phyloP scores from a whole-genome alignment of 768 basidiomycete genomes.

The Russula compacta region DNA sequence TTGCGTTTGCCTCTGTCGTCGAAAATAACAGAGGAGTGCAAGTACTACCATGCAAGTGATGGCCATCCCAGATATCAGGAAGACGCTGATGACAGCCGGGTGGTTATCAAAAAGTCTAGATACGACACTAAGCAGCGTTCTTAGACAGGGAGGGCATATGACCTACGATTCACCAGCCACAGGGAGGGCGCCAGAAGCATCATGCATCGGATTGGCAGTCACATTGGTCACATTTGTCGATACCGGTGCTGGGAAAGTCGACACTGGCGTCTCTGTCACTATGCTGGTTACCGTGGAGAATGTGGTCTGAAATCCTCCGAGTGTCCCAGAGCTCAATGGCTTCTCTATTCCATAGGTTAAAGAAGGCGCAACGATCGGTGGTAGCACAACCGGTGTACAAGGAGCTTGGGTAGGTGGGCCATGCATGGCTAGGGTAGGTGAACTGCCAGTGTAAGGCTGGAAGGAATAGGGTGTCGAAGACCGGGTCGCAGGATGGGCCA shows the following conservation, averaged over 20 bases:
- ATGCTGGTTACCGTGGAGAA: slow-evolving; percentile 29
- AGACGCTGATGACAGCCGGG: slow-evolving; percentile 65
- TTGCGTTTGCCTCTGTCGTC: slow-evolving; percentile 29
- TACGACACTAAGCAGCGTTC: neutral
- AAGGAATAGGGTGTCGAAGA: neutral
- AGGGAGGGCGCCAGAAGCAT: neutral
- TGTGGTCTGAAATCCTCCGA: slow-evolving; percentile 14
- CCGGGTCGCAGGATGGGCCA: neutral
- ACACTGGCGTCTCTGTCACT: slow-evolving; percentile 8
- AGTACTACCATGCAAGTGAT: slow-evolving; percentile 38
- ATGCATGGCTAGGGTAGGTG: neutral
- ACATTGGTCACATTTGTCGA: slow-evolving; percentile 35
- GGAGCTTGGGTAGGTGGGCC: neutral
- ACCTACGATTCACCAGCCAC: slow-evolving; percentile 10
- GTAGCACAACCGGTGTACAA: neutral
- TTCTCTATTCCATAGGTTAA: neutral
- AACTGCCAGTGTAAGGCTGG: neutral
- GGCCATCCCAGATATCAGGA: slow-evolving; percentile 55
- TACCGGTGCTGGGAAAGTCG: too few relatives aligned
- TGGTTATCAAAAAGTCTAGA: slow-evolving; percentile 55
- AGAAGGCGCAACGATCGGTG: neutral
- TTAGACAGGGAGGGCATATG: neutral
- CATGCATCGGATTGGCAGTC: slow-evolving; percentile 39
- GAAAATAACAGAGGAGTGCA: slow-evolving; percentile 35
- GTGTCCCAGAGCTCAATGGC: neutral